Evolutionary conservation across 2,329 filamentous ascomycete species (phyloP), one percentile per base, ranked within the genome.

Genomic region (Fusarium illudens): DNA sequence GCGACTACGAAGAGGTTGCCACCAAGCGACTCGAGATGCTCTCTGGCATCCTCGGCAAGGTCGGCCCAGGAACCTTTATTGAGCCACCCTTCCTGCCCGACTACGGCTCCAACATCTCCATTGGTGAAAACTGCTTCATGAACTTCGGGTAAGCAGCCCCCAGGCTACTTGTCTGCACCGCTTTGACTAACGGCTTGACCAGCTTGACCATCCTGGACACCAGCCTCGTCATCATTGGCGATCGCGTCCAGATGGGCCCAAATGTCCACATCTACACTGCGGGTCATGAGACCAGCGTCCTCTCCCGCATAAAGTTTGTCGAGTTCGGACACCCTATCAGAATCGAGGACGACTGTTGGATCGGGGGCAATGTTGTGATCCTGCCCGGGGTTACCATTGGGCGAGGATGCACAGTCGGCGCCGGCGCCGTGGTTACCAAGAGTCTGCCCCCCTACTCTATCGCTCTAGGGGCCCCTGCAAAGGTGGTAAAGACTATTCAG

Each of bases 251-350:
- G 67, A 84, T 94, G 57, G 92, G 90, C 0, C 90, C 92, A 0
- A 90, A 89, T 70, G 90, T 94, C 0, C 87, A 83, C 51, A 85
- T 96, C 58, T 92, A 88, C 74, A 87, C 88, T 3, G 92, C 87
- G 1, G 90, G 88, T 0, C 92, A 96, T 76, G 91, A 92, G 50
- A 81, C 91, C 0, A 90, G 91, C 68, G 81, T 85, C 1, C 79
- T 81, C 55, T 82, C 79, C 2, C 80, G 84, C 17, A 77, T 83
- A 22, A 80, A 84, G 34, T 77, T 76, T 15, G 76, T 84, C 55
- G 84, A 85, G 67, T 86, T 81, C 59, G 84, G 83, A 0, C 76
- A 75, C 13, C 75, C 80, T 3, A 80, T 87, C 34, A 75, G 68
- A 3, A 86, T 87, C 33, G 84, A 80, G 1, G 80, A 86, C 48